These are phyloP conservation scores for Linaria vulgaris DNA, from an alignment of 257 asterid genomes.

Conservation along the genomic window DNA sequence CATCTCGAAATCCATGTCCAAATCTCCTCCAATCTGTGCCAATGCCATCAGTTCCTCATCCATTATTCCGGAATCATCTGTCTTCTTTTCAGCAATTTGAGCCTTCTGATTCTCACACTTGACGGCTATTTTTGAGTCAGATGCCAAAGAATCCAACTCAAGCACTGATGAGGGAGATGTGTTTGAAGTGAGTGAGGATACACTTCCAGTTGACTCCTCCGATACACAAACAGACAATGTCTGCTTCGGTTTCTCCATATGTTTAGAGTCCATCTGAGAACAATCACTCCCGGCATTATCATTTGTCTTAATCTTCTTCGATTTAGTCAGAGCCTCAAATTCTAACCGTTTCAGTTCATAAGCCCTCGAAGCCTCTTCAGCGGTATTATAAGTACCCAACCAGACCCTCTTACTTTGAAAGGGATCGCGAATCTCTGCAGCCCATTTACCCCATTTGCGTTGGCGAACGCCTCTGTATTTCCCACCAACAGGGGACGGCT, in stretches of 20 bases:
- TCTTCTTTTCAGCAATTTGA: constrained; percentile 26
- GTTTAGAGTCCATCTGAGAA: constrained; percentile 17
- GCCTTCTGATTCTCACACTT: constrained; percentile 11
- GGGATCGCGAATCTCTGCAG: constrained; percentile 92
- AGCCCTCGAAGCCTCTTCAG: constrained; percentile 74
- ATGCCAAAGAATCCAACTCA: constrained; percentile 45
- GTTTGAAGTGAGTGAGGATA: constrained; percentile 42
- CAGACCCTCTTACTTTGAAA: constrained; percentile 63
- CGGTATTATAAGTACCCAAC: constrained; percentile 76
- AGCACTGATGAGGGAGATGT: constrained; percentile 58
- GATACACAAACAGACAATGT: constrained; percentile 27
- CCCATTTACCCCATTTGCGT: constrained; percentile 97
- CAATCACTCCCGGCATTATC: constrained; percentile 12
- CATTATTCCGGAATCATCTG: constrained; percentile 13
- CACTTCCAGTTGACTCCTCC: constrained; percentile 51
- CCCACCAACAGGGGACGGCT: constrained; percentile 22
- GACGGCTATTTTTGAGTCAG: constrained; percentile 14
- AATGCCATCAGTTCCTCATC: constrained; percentile 39
- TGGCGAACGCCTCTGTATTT: constrained; percentile 72
- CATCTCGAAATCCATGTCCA: constrained; percentile 54
- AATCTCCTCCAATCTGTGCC: constrained; percentile 44
- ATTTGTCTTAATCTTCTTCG: constrained; percentile 27
- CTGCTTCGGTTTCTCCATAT: constrained; percentile 1
- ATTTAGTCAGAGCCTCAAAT: constrained; percentile 47
- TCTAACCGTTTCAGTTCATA: constrained; percentile 66